Base-by-base conservation (phyloP, 1,139 yeast genomes). In the Hemisphaericaspora xylanilytica region DNA sequence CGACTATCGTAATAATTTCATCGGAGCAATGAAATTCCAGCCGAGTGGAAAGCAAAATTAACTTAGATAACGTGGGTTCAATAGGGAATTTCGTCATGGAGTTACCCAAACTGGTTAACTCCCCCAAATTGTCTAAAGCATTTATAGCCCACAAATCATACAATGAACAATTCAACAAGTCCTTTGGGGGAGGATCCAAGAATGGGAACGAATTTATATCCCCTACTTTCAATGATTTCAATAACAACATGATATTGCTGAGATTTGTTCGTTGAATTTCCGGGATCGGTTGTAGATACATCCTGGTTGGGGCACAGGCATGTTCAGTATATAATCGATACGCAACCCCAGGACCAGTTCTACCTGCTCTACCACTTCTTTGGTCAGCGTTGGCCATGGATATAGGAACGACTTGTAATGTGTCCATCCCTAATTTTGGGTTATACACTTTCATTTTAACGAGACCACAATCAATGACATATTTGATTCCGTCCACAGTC, bases 201-300 rank as follows among this genome's bases (percentile, higher is more conserved):
- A 90, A 89, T 10, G 94, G 92, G 52, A 92, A 90, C 28, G 67
- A 67, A 31, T 71, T 51, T 24, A 89, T 57, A 52, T 87, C 80
- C 8, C 72, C 65, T 4, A 89, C 80, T 1, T 79, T 78, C 31
- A 90, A 61, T 0, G 90, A 81, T 55, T 90, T 90, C 35, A 90
- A 64, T 31, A 88, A 56, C 22, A 92, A 59, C 51, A 89, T 68
- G 5, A 92, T 87, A 51, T 85, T 86, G 32, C 89, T 73, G 45
- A 92, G 63, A 53, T 90, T 90, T 0, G 97, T 85, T 49, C 97
- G 67, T 57, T 88, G 96, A 39, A 92, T 88, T 63, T 92, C 97
- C 0, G 97, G 97, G 15, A 92, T 83, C 0, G 96, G 85, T 56
- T 89, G 94, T 6, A 67, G 50, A 58, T 83, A 85, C 89, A 92